Conservation (phyloP, 2,329 filamentous ascomycete species). For the Sporothrix brunneoviolacea region DNA sequence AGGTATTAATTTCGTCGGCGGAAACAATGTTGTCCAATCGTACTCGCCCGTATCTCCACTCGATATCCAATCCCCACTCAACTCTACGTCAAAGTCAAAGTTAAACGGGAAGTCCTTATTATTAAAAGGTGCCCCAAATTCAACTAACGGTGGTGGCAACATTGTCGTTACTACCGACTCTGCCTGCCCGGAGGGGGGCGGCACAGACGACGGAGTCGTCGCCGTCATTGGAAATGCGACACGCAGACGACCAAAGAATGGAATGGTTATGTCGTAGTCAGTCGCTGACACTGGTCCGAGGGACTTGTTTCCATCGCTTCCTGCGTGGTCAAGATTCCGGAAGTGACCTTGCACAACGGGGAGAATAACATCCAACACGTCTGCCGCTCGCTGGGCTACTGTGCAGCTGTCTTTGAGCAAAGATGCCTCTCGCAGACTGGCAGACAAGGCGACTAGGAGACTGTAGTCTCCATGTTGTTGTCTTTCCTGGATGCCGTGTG, state of each 20-base stretch:
- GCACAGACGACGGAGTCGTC: neutral
- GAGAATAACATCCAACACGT: conserved; percentile 5
- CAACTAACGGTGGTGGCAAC: neutral
- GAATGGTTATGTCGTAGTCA: conserved; percentile 3
- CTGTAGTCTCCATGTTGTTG: neutral
- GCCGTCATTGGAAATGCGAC: neutral
- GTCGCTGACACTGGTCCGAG: too few species aligned
- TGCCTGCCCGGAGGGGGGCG: neutral
- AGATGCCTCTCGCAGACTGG: neutral
- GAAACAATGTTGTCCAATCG: conserved; percentile 4
- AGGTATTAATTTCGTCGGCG: too few species aligned
- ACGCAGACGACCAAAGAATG: conserved; percentile 2
- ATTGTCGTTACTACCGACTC: neutral
- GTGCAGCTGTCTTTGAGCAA: conserved; percentile 2
- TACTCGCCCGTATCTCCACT: neutral
- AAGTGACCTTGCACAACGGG: conserved; percentile 1
- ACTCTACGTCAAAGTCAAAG: neutral
- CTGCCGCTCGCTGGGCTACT: conserved; percentile 1
- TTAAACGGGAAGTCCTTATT: neutral
- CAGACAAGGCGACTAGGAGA: neutral
- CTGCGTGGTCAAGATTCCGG: neutral
- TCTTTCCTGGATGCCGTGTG: neutral
- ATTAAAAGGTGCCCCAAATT: neutral
- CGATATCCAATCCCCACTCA: conserved; percentile 1
- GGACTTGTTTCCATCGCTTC: too few species aligned